Evolutionary conservation across 1,139 yeast genomes (phyloP), one percentile per base, ranked within the genome.

Genomic region (Pneumocystis wakefieldiae): DNA sequence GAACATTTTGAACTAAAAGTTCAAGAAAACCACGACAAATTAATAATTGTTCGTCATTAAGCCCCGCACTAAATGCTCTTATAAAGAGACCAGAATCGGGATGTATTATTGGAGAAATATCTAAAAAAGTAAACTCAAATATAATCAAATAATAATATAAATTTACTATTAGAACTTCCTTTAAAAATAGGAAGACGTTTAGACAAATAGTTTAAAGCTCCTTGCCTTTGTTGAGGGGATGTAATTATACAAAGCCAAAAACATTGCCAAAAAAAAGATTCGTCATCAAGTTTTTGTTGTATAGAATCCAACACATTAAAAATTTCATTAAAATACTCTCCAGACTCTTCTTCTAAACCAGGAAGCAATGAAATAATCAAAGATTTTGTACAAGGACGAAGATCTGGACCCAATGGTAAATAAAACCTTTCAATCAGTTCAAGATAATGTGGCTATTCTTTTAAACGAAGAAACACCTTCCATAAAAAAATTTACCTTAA

Each of bases 1-100:
- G 87, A 17, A 91, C 69, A 67, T 84, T 84, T 28, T 84, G 78
- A 60, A 86, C 79, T 62, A 94, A 75, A 37, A 92, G 74, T 70
- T 94, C 98, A 70, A 94, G 82, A 68, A 87, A 89, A 0, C 97
- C 97, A 67, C 99, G 79, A 67, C 89, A 91, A 1, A 90, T 90
- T 14, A 91, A 79, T 2, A 87, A 75, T 68, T 80, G 81, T 66
- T 86, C 82, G 10, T 81, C 82, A 55, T 77, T 77, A 38, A 92
- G 76, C 1, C 95, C 87, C 38, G 81, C 76, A 29, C 85, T 81
- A 68, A 92, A 81, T 0, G 95, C 89, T 48, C 96, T 77, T 0
- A 88, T 76, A 61, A 91, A 72, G 15, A 90, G 76, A 0, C 96
- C 96, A 0, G 95, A 81, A 66, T 87, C 95, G 0, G 96, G 95